Evolutionary conservation across 2,329 filamentous ascomycete species (phyloP).

Genomic region (Fusarium verrucosum): DNA sequence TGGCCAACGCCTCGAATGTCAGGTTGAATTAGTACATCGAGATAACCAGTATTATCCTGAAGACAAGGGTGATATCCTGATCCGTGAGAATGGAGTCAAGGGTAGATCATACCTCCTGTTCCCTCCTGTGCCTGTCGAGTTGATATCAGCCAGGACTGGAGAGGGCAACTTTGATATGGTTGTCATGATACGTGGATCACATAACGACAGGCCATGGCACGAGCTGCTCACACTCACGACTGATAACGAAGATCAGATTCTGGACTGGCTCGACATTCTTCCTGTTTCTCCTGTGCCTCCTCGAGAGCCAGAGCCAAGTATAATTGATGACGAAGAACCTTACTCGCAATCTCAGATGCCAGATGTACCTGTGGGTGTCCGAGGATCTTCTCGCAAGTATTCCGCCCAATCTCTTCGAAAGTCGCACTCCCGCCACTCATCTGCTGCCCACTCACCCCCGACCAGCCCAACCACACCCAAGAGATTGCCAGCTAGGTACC

Average conservation of each 20-base stretch:
- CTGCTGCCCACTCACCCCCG: conserved; percentile 36
- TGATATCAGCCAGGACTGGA: conserved; percentile 82
- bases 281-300: conserved; percentile 62
- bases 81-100: conserved; percentile 84
- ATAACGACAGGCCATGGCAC: conserved; percentile 76
- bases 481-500: conserved; percentile 42
- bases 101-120: conserved; percentile 85
- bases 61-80: conserved; percentile 83
- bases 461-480: conserved; percentile 49
- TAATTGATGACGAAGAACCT: conserved; percentile 45
- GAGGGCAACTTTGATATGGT: conserved; percentile 76
- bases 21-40: conserved; percentile 85
- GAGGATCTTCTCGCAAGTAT: conserved; percentile 40
- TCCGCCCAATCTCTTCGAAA: conserved; percentile 41
- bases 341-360: conserved; percentile 27
- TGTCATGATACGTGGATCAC: conserved; percentile 82
- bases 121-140: conserved; percentile 78
- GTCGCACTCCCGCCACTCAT: conserved; percentile 32
- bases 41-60: conserved; percentile 76
- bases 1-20: conserved; percentile 88
- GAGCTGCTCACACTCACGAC: conserved; percentile 83
- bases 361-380: conserved; percentile 48
- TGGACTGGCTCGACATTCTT: conserved; percentile 89
- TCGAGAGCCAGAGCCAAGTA: conserved; percentile 48
- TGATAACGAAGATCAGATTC: conserved; percentile 78